Evolutionary conservation across 441 rosid species (phyloP).

Genomic region (Euphorbia schlechtendalii): DNA sequence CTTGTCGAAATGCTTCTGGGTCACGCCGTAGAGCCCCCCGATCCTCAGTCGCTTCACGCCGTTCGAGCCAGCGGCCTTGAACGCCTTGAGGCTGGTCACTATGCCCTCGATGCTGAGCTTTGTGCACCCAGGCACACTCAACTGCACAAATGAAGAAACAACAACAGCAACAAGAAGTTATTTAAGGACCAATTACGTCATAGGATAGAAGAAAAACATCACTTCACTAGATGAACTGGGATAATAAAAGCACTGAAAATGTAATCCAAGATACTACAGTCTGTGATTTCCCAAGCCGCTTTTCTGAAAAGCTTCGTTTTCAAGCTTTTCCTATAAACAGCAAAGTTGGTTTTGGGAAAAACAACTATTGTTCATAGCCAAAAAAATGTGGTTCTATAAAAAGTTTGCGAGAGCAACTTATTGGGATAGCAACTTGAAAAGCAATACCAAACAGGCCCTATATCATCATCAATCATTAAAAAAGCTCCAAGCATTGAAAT

Average conservation of each 20-base stretch:
- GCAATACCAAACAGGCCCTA: no score
- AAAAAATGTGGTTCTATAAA: no score
- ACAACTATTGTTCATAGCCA: no score
- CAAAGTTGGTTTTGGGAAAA: no score
- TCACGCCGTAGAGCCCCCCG: conserved; percentile 75
- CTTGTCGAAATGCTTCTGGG: conserved; percentile 58
- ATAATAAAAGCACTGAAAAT: neutral
- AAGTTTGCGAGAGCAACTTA: no score
- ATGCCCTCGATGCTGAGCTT: conserved; percentile 69
- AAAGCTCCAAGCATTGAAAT: neutral
- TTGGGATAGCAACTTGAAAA: no score
- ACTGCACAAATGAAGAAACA: conserved; percentile 37
- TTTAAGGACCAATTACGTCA: conserved; percentile 15
- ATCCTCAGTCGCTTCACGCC: conserved; percentile 67
- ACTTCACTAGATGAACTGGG: neutral
- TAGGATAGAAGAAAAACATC: neutral
- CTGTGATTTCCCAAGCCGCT: no score
- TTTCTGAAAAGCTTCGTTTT: no score
- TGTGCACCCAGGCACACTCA: conserved; percentile 86
- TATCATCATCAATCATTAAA: no score
- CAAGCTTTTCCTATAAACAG: no score
- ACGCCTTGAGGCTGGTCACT: conserved; percentile 48
- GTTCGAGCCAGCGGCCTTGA: conserved; percentile 38
- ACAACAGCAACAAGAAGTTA: no score
- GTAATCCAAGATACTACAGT: neutral